Evolutionary conservation across 352 stramenopile genomes (phyloP), one percentile per base, ranked within the genome.

Genomic region (Phytophthora citricola): DNA sequence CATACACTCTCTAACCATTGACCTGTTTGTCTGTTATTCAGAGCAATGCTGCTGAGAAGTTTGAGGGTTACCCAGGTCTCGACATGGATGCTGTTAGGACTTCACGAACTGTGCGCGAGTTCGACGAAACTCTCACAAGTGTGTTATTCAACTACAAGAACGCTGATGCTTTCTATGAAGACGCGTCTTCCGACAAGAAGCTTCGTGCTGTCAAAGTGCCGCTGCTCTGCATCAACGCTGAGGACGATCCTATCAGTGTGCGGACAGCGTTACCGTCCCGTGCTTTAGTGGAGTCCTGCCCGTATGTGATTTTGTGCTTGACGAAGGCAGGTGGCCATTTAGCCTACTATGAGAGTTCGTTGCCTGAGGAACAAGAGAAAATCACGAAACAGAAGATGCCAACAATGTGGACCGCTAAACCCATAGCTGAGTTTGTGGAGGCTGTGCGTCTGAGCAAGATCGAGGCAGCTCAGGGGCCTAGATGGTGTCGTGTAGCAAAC

Each of bases 261-360:
- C 39, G 53, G 17, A 49, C 50, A 4, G 76, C 71, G 17, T 27
- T 88, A 10, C 79, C 79, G 39, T 65, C 54, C 0, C 45, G 46
- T 9, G 49, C 57, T 27, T 43, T 85, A 8, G 68, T 79, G 6
- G 50, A 73, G 14, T 64, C 60, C 4, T 91, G 88, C 31, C 56
- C 71, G 5, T 75, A 83, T 14, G 69, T 90, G 44, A 83, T 93
- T 48, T 50, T 93, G 46, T 84, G 69, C 14, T 57, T 81, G 40
- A 93, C 85, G 2, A 76, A 84, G 27, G 55, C 47, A 0, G 83
- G 85, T 39, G 83, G 83, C 9, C 85, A 91, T 66, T 64, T 93
- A 38, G 80, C 64, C 0, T 93, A 89, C 58, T 91, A 87, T 44
- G 71, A 88, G 39, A 65, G 54, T 59, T 70, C 32, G 2, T 29